A percentile compares a stretch with the other conserved stretches of the same genome.
phyloP scores from a whole-genome alignment of 164 flowering plant species.

The Litsea cubeba region DNA sequence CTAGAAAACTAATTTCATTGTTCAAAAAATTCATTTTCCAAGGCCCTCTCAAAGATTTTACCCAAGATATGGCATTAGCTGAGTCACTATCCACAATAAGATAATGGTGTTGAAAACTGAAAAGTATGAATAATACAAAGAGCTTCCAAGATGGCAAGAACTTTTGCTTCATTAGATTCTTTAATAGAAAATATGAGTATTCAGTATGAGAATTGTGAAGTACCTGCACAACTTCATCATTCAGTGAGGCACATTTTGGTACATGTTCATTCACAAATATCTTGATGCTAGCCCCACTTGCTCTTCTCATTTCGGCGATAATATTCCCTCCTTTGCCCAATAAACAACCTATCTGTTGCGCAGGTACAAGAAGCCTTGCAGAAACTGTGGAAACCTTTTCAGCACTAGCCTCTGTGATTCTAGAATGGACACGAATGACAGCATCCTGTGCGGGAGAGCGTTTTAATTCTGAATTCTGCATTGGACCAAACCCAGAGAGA shows the following conservation, averaged over 20 bases:
- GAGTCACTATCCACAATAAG: too few species aligned
- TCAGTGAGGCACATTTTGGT: slow-evolving; percentile 27
- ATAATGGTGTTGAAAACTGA: too few species aligned
- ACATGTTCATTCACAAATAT: slow-evolving; percentile 42
- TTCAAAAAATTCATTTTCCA: too few species aligned
- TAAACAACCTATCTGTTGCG: slow-evolving; percentile 50
- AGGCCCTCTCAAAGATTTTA: too few species aligned
- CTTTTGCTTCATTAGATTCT: too few species aligned
- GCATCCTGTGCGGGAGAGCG: slow-evolving; percentile 65
- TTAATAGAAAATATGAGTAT: too few species aligned
- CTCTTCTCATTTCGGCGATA: slow-evolving; percentile 52
- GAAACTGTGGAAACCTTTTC: slow-evolving; percentile 42
- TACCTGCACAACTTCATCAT: slow-evolving; percentile 62
- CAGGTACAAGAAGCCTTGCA: slow-evolving; percentile 58
- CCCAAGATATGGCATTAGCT: too few species aligned
- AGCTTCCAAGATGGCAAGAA: too few species aligned
- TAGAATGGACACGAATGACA: slow-evolving; percentile 47
- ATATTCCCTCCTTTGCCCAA: slow-evolving; percentile 58
- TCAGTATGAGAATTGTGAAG: too few species aligned
- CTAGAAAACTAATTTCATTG: too few species aligned
- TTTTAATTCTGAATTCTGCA: slow-evolving; percentile 40
- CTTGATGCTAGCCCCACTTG: slow-evolving; percentile 52
- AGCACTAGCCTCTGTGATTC: slow-evolving; percentile 44
- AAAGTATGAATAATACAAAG: too few species aligned
- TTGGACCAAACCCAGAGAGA: background rate